Evolutionary conservation across 208 protist species (phyloP).

Genomic region (Leishmania major): DNA sequence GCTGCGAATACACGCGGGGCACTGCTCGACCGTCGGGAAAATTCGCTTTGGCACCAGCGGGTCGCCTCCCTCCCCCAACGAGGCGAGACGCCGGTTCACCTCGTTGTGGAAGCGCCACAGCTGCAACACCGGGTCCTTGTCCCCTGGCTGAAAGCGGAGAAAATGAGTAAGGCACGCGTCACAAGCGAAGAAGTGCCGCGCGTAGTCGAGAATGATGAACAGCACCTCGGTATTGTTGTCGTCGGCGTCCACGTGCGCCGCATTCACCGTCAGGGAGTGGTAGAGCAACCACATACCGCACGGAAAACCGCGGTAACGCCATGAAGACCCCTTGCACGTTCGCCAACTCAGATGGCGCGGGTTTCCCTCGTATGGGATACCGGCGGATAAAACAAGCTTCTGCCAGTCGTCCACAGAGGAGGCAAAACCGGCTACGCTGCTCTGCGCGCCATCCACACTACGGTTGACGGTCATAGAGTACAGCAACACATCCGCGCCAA

Average conservation of each 20-base stretch:
- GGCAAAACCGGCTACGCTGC: neutral
- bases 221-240: slow-evolving; percentile 22
- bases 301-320: slow-evolving; percentile 65
- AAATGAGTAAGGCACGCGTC: slow-evolving; percentile 64
- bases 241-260: neutral
- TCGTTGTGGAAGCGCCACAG: slow-evolving; percentile 80
- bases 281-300: slow-evolving; percentile 82
- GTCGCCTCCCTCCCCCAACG: slow-evolving; percentile 34
- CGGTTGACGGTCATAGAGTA: slow-evolving; percentile 16
- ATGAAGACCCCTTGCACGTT: slow-evolving; percentile 62
- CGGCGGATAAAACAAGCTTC: slow-evolving; percentile 39
- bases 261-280: slow-evolving; percentile 57
- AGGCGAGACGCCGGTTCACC: slow-evolving; percentile 54
- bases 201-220: slow-evolving; percentile 57
- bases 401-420: slow-evolving; percentile 41
- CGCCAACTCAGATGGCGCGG: slow-evolving; percentile 50
- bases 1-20: slow-evolving; percentile 36
- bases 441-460: neutral
- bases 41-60: slow-evolving; percentile 67
- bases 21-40: slow-evolving; percentile 42
- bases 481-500: slow-evolving; percentile 42
- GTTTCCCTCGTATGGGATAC: slow-evolving; percentile 52
- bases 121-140: slow-evolving; percentile 46
- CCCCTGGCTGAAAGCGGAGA: slow-evolving; percentile 37
- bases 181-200: slow-evolving; percentile 64